phyloP scores from a whole-genome alignment of 768 basidiomycete genomes.

The Boletales sp. region DNA sequence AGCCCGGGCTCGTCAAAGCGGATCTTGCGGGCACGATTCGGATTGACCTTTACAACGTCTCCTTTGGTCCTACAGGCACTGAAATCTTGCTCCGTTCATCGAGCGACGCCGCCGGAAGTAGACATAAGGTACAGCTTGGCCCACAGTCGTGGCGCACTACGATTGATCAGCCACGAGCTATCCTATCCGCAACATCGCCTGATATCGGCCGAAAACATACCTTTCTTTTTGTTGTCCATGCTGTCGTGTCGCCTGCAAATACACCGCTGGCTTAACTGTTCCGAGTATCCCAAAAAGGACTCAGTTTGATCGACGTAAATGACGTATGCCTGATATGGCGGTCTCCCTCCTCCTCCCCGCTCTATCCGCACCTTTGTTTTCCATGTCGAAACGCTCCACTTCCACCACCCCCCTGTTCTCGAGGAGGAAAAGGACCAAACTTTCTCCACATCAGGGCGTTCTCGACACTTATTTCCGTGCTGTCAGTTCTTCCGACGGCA shows the following conservation, averaged over 20 bases:
- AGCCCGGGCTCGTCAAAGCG: background rate
- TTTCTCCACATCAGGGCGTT: constrained; percentile 13
- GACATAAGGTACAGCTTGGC: constrained; percentile 9
- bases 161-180: constrained; percentile 5
- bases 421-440: constrained; percentile 22
- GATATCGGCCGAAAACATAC: too few relatives aligned
- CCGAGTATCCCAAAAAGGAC: constrained; percentile 20
- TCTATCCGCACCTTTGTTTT: constrained; percentile 6
- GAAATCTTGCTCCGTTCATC: background rate
- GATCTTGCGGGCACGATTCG: constrained; percentile 15
- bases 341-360: constrained; percentile 9
- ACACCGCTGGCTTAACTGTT: background rate
- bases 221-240: too few relatives aligned
- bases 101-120: constrained; percentile 15
- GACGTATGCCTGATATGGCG: constrained; percentile 22
- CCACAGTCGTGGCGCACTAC: constrained; percentile 14
- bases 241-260: too few relatives aligned
- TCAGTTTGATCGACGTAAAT: constrained; percentile 22
- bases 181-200: too few relatives aligned
- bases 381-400: constrained; percentile 21
- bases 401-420: constrained; percentile 9
- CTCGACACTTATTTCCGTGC: constrained; percentile 28
- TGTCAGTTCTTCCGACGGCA: constrained; percentile 8
- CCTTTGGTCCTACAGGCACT: background rate
- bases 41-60: background rate